Conservation (phyloP, 371 early-diverging fungal genomes). For the Smittium mucronatum region DNA sequence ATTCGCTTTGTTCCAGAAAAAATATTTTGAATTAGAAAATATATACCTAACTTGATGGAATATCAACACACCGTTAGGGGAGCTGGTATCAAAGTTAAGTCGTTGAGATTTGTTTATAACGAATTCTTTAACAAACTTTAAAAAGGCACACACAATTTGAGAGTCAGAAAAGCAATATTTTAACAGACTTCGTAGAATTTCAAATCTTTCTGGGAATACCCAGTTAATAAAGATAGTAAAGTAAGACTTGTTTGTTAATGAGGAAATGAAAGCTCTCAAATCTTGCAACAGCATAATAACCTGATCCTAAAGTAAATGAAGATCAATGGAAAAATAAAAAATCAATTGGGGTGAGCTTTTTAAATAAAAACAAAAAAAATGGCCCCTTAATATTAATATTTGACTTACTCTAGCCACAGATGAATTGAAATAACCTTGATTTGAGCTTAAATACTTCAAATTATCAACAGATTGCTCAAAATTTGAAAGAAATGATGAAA, state of each 20-base stretch:
- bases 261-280: conserved; percentile 60
- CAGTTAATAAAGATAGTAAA: conserved; percentile 72
- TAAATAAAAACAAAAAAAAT: no score
- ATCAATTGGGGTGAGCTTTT: conserved; percentile 1
- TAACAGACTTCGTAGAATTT: conserved; percentile 46
- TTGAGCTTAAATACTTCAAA: conserved; percentile 33
- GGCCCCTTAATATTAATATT: no score
- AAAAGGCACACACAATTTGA: conserved; percentile 47
- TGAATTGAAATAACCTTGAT: conserved; percentile 29
- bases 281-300: conserved; percentile 62
- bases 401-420: no score
- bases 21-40: conserved; percentile 17
- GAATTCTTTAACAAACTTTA: conserved; percentile 68
- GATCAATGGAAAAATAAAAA: neutral
- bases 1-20: conserved; percentile 15
- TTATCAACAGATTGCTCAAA: conserved; percentile 44
- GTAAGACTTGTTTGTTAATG: conserved; percentile 46
- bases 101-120: conserved; percentile 67
- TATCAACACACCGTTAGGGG: conserved; percentile 76
- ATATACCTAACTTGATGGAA: conserved; percentile 73
- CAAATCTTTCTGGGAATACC: conserved; percentile 57
- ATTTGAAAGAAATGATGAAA: conserved; percentile 57
- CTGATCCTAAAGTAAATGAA: conserved; percentile 10
- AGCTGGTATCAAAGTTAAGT: conserved; percentile 68
- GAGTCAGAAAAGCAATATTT: conserved; percentile 51